Evolutionary conservation across 768 basidiomycete genomes (phyloP), one percentile per base, ranked within the genome.

Genomic region (Boletus vinaceobasis): DNA sequence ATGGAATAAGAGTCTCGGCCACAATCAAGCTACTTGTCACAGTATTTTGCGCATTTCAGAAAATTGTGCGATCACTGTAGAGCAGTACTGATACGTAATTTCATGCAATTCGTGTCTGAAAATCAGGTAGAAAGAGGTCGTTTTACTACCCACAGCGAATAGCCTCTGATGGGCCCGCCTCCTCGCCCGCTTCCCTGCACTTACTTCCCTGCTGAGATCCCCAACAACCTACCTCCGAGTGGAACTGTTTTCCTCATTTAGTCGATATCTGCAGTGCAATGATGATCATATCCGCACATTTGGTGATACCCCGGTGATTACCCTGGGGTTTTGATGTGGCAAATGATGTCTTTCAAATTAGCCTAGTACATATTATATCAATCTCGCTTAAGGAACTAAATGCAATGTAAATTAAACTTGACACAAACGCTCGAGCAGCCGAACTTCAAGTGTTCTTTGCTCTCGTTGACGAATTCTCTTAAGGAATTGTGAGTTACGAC

Each of bases 321-420:
- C 37, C 37, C 17, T n/a, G 17, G 36, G 8, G 4, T n/a, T 17
- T 37, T 17, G 5, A n/a, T 1, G 15, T 36, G 15, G 35, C 8
- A 36, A 36, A 8, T 10, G n/a, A 38, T n/a, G n/a, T 38, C 10
- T 10, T 38, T 38, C 9, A 38, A 38, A 19, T n/a, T 5, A 10
- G 8, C n/a, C 37, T 38, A 38, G 23, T 23, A 23, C 23, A 23
- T 23, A 4, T 23, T 23, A 23, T 23, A 23, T 23, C n/a, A 38
- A 10, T 37, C 37, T 10, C 37, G 37, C 23, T 62, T 54, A 31
- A 83, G 59, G 78, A 23, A 13, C 21, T 14, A 14, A 14, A 14
- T 40, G 19, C 6, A 19, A 23, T 23, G 23, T 23, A 19, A 19
- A 14, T 15, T 0, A 42, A 43, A 26, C 26, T 10, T 43, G 42